These are phyloP conservation scores for Glebionis coronaria DNA, from an alignment of 129 eudicot species.

Conservation along the genomic window DNA sequence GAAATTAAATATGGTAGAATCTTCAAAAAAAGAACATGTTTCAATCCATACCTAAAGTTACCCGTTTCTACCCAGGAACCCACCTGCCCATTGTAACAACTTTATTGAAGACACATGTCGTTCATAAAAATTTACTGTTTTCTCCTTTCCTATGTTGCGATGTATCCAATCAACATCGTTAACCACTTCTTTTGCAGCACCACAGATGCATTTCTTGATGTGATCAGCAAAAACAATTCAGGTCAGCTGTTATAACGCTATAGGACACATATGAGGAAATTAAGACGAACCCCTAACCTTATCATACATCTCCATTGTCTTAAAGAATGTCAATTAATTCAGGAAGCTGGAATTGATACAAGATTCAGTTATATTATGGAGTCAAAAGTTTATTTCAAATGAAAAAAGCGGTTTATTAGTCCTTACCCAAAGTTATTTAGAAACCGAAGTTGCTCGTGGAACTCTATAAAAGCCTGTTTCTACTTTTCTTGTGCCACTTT, in stretches of 20 bases:
- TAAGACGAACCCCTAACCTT: slow-evolving; percentile 31
- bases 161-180: too few species aligned
- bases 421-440: slow-evolving; percentile 56
- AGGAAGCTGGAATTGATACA: slow-evolving; percentile 43
- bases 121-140: too few species aligned
- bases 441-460: slow-evolving; percentile 53
- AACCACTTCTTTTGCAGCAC: too few species aligned
- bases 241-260: background rate
- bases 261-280: background rate
- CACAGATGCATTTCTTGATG: slow-evolving; percentile 50
- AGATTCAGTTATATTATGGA: background rate
- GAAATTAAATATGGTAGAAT: too few species aligned
- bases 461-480: slow-evolving; percentile 50
- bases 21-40: too few species aligned
- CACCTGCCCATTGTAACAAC: too few species aligned
- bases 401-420: background rate
- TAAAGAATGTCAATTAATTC: slow-evolving; percentile 49
- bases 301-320: slow-evolving; percentile 65
- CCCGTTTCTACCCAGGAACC: too few species aligned
- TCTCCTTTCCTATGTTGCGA: too few species aligned
- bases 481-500: slow-evolving; percentile 40
- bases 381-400: background rate
- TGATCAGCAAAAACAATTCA: slow-evolving; percentile 32
- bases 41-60: too few species aligned
- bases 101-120: too few species aligned